Base-by-base conservation (phyloP, 192 early-diverging fungal species). In the Dissophora ornata region DNA sequence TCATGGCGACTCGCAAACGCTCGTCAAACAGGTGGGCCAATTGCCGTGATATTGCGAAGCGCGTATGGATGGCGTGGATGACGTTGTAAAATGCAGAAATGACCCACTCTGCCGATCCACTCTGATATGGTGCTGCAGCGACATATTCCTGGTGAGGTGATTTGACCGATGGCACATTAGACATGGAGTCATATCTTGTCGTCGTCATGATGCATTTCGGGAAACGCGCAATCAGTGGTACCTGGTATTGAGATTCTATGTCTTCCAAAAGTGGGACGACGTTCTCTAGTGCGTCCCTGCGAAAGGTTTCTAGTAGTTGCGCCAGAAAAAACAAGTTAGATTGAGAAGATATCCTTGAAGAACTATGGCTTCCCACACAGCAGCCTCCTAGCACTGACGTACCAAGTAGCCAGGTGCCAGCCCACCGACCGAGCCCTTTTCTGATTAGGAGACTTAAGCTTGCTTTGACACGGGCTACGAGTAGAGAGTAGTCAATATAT, bases 331-430 rank as follows among this genome's bases (percentile, higher is more conserved):
- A n/a, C n/a, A n/a, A n/a, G n/a, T n/a, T n/a, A n/a, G n/a, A n/a
- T n/a, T n/a, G n/a, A n/a, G n/a, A n/a, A n/a, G n/a, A n/a, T n/a
- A n/a, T n/a, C n/a, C n/a, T n/a, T n/a, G n/a, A n/a, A n/a, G n/a
- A n/a, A n/a, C n/a, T n/a, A n/a, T n/a, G n/a, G n/a, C n/a, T n/a
- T n/a, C n/a, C n/a, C n/a, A n/a, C n/a, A n/a, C n/a, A n/a, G n/a
- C n/a, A n/a, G n/a, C n/a, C 11, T 2, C 4, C 10, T 4, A 0
- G 25, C 29, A 21, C 12, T 26, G 1, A 25, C 60, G 33, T 73
- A 74, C 70, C 62, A 3, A 74, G 48, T 7, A 74, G 50, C 61
- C 56, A 74, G 13, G 55, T 34, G 0, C 62, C 70, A 16, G 56
- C 57, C 70, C 70, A 74, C 8, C 40, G 40, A 3, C 48, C 70